Evolutionary conservation across 2,329 filamentous ascomycete genomes (phyloP).

Genomic region (Macroventuria anomochaeta): DNA sequence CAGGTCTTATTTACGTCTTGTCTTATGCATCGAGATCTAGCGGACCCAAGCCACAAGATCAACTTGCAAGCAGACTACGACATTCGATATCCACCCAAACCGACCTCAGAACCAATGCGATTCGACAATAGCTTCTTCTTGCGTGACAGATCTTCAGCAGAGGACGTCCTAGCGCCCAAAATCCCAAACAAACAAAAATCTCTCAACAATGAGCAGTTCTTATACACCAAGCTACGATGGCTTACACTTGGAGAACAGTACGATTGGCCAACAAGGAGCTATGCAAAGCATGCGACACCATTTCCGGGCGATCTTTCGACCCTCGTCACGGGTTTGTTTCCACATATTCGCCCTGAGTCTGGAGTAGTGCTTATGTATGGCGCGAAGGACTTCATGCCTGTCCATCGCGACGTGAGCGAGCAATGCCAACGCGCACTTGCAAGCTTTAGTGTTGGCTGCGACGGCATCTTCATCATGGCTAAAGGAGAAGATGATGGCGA

Average conservation of each 20-base stretch:
- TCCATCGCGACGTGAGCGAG: slow-evolving; percentile 94
- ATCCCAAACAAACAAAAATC: slow-evolving; percentile 74
- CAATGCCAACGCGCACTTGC: slow-evolving; percentile 80
- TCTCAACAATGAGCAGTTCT: slow-evolving; percentile 72
- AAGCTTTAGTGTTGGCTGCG: slow-evolving; percentile 88
- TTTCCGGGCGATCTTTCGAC: slow-evolving; percentile 78
- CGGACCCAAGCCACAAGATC: slow-evolving; percentile 76
- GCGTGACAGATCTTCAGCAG: slow-evolving; percentile 35
- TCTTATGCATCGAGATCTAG: slow-evolving; percentile 79
- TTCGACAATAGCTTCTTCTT: slow-evolving; percentile 45
- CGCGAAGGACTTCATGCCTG: slow-evolving; percentile 87
- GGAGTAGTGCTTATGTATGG: slow-evolving; percentile 95
- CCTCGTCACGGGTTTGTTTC: slow-evolving; percentile 76
- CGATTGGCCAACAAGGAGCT: slow-evolving; percentile 90
- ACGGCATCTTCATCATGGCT: slow-evolving; percentile 82
- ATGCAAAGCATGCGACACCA: slow-evolving; percentile 71
- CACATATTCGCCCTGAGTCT: slow-evolving; percentile 80
- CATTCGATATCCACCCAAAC: slow-evolving; percentile 63
- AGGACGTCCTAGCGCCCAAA: slow-evolving; percentile 61
- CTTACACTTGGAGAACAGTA: slow-evolving; percentile 94
- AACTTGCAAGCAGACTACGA: slow-evolving; percentile 85
- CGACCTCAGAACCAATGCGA: slow-evolving; percentile 42
- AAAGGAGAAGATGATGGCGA: slow-evolving; percentile 48
- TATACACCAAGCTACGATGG: slow-evolving; percentile 88
- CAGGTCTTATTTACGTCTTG: slow-evolving; percentile 75